These are phyloP conservation scores for Bolboschoenus planiculmis DNA, from an alignment of 176 grass and related monocot species.

Conservation along the genomic window DNA sequence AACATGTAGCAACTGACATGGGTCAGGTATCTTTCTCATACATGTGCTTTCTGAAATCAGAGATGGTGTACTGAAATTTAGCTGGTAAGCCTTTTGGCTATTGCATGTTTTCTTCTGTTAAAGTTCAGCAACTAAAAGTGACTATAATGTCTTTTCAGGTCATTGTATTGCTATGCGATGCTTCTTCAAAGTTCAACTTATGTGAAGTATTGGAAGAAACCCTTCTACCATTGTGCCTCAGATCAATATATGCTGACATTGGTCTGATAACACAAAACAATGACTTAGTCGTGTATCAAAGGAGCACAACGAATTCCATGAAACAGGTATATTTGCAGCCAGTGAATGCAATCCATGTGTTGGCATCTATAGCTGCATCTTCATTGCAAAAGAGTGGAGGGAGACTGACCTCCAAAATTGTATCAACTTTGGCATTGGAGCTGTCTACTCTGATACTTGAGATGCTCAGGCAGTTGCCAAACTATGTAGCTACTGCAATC, in stretches of 20 bases:
- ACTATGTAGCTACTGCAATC: slow-evolving; percentile 45
- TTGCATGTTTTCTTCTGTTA: neutral
- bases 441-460: slow-evolving; percentile 52
- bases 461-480: slow-evolving; percentile 44
- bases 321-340: slow-evolving; percentile 22
- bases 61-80: no score
- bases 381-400: slow-evolving; percentile 34
- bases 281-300: slow-evolving; percentile 30
- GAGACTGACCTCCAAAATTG: slow-evolving; percentile 16
- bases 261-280: slow-evolving; percentile 14
- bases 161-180: slow-evolving; percentile 39
- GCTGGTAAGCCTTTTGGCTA: neutral
- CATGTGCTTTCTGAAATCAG: no score
- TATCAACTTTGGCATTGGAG: slow-evolving; percentile 66
- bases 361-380: slow-evolving; percentile 37
- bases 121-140: neutral
- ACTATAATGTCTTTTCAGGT: slow-evolving; percentile 26
- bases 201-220: slow-evolving; percentile 57
- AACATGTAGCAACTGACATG: neutral
- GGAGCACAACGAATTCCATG: slow-evolving; percentile 5
- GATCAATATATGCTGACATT: slow-evolving; percentile 34
- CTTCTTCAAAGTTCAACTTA: slow-evolving; percentile 30
- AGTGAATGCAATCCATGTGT: slow-evolving; percentile 28
- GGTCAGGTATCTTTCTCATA: neutral
- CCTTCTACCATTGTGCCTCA: slow-evolving; percentile 58